Conservation (phyloP, 2,329 filamentous ascomycete genomes). For the Exserohilum turcica region DNA sequence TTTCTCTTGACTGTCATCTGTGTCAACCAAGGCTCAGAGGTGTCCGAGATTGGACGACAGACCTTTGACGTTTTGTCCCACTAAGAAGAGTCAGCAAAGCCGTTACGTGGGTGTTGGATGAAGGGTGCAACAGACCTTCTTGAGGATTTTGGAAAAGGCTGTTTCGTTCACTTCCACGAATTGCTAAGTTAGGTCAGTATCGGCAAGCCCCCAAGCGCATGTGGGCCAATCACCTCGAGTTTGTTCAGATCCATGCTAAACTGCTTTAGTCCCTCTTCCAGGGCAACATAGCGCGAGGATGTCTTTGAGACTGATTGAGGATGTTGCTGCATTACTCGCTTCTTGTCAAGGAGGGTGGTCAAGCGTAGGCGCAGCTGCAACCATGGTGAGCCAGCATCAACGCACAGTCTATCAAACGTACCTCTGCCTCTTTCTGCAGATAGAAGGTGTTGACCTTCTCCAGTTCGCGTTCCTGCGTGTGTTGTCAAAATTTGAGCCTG, state of each 20-base stretch:
- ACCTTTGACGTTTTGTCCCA: constrained; percentile 99
- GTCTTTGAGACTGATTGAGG: constrained; percentile 77
- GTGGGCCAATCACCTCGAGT: constrained; percentile 63
- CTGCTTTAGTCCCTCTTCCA: constrained; percentile 96
- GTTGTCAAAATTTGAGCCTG: constrained; percentile 11
- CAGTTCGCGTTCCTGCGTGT: constrained; percentile 82
- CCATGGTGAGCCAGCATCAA: constrained; percentile 20
- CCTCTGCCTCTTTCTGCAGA: constrained; percentile 96
- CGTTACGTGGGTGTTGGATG: neutral
- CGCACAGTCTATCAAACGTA: constrained; percentile 50
- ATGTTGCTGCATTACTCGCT: constrained; percentile 84
- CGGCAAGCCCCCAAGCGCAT: constrained; percentile 7
- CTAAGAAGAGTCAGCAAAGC: constrained; percentile 53
- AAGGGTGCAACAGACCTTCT: constrained; percentile 67
- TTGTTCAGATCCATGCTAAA: constrained; percentile 98
- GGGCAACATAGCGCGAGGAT: constrained; percentile 89
- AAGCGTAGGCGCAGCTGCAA: constrained; percentile 88
- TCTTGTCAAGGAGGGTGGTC: constrained; percentile 92
- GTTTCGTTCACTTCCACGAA: constrained; percentile 98
- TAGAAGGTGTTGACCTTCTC: constrained; percentile 99
- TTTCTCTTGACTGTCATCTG: constrained; percentile 76
- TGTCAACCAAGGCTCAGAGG: constrained; percentile 39
- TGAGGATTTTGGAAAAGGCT: constrained; percentile 96
- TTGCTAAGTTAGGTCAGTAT: constrained; percentile 63
- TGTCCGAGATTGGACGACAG: constrained; percentile 30